These are phyloP conservation scores for Exserohilum turcica DNA, from an alignment of 2,329 filamentous ascomycete species.

Conservation along the genomic window DNA sequence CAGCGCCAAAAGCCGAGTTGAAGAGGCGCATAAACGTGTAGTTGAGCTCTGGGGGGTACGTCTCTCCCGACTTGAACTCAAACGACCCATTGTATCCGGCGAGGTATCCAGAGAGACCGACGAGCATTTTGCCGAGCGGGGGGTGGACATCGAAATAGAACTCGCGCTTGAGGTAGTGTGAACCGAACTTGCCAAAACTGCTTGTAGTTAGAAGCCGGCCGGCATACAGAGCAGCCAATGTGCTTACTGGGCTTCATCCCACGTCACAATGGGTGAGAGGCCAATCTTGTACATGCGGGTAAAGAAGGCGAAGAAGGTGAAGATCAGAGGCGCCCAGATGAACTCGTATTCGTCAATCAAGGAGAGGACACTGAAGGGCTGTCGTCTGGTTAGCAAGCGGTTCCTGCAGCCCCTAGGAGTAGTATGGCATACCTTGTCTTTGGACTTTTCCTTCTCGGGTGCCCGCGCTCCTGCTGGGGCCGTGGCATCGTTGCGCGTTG, in stretches of 20 bases:
- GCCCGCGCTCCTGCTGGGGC: conserved; percentile 37
- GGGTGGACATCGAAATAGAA: conserved; percentile 99
- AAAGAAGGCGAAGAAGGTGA: conserved; percentile 67
- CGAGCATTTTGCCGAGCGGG: conserved; percentile 96
- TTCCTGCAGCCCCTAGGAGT: not conserved
- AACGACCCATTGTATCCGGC: conserved; percentile 99
- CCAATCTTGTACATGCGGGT: conserved; percentile 72
- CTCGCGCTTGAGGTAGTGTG: conserved; percentile 97
- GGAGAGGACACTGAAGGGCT: conserved; percentile 63
- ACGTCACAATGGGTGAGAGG: conserved; percentile 72
- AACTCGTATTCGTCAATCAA: conserved; percentile 67
- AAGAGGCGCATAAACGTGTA: conserved; percentile 99
- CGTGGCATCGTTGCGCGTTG: conserved; percentile 29
- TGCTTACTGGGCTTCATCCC: conserved; percentile 75
- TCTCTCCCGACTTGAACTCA: conserved; percentile 98
- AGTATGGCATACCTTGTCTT: conserved; percentile 51
- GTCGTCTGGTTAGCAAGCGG: conserved; percentile 22
- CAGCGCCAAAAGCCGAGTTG: conserved; percentile 91
- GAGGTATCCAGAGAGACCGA: conserved; percentile 92
- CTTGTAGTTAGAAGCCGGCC: conserved; percentile 26
- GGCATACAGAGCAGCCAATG: not conserved
- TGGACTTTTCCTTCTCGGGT: conserved; percentile 53
- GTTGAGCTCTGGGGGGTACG: conserved; percentile 89
- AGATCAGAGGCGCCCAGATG: conserved; percentile 66
- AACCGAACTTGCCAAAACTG: conserved; percentile 96